phyloP scores from a whole-genome alignment of 306 rosid genomes.

The Rubus parviflorus region DNA sequence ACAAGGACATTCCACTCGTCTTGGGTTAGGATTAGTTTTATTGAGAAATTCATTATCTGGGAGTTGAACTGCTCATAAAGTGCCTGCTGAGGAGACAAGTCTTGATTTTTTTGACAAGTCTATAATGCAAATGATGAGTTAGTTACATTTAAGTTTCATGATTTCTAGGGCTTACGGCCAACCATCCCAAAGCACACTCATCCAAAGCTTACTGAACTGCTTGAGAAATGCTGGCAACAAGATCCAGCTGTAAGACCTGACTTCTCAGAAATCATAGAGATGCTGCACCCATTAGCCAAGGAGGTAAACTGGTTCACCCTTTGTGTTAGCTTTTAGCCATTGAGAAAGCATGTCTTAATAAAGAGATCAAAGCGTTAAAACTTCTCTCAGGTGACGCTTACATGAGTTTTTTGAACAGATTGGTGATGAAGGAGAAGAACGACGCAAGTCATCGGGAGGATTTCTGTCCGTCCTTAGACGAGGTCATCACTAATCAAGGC shows the following conservation, averaged over 20 bases:
- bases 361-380: neutral
- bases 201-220: slow-evolving; percentile 73
- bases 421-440: slow-evolving; percentile 70
- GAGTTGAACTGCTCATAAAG: neutral
- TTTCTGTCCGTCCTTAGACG: slow-evolving; percentile 68
- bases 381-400: neutral
- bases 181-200: slow-evolving; percentile 80
- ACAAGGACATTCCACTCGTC: slow-evolving; percentile 2
- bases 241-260: slow-evolving; percentile 81
- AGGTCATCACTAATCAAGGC: slow-evolving; percentile 51
- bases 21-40: neutral
- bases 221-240: slow-evolving; percentile 90
- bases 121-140: neutral
- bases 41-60: neutral
- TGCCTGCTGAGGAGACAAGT: neutral
- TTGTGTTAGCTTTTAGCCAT: neutral
- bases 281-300: slow-evolving; percentile 57
- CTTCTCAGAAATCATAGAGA: slow-evolving; percentile 76
- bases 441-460: slow-evolving; percentile 59
- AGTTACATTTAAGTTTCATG: neutral
- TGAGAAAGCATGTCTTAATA: neutral
- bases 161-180: slow-evolving; percentile 77
- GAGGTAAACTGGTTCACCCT: slow-evolving; percentile 46
- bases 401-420: slow-evolving; percentile 40
- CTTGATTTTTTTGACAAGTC: neutral